Evolutionary conservation across 208 protist genomes (phyloP).

Genomic region (Wallacemonas sp.): DNA sequence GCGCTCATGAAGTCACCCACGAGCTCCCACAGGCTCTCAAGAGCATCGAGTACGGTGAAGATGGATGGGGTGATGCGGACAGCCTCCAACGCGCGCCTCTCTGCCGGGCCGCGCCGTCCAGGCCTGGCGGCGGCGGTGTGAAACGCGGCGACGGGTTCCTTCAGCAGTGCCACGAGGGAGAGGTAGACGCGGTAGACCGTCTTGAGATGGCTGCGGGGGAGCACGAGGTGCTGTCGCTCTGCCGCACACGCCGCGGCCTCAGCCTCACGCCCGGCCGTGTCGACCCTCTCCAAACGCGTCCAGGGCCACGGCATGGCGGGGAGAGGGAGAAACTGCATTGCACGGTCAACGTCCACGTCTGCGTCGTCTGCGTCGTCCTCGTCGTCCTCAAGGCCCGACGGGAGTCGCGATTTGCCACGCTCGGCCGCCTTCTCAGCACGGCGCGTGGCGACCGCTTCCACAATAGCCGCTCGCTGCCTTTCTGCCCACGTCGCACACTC

Average conservation of each 20-base stretch:
- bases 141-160: slow-evolving; percentile 68
- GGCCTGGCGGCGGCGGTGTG: slow-evolving; percentile 19
- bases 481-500: slow-evolving; percentile 48
- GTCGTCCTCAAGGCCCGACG: slow-evolving; percentile 11
- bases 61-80: slow-evolving; percentile 53
- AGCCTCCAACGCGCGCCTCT: slow-evolving; percentile 56
- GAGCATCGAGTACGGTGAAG: slow-evolving; percentile 47
- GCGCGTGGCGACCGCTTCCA: slow-evolving; percentile 24
- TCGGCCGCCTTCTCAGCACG: slow-evolving; percentile 9
- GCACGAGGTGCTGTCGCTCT: slow-evolving; percentile 23
- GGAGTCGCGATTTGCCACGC: background rate
- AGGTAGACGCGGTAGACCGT: slow-evolving; percentile 83
- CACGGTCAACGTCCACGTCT: slow-evolving; percentile 14
- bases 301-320: slow-evolving; percentile 35
- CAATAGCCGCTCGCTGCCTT: slow-evolving; percentile 17
- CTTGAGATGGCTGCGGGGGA: slow-evolving; percentile 78
- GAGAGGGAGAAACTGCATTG: slow-evolving; percentile 7
- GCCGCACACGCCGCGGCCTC: background rate
- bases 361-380: slow-evolving; percentile 18
- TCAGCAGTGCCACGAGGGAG: slow-evolving; percentile 63
- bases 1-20: slow-evolving; percentile 65
- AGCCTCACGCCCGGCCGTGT: background rate
- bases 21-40: slow-evolving; percentile 56
- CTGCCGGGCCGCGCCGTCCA: slow-evolving; percentile 32
- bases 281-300: background rate